Conservation (phyloP, 805 yeast genomes). For the Candida corydali region DNA sequence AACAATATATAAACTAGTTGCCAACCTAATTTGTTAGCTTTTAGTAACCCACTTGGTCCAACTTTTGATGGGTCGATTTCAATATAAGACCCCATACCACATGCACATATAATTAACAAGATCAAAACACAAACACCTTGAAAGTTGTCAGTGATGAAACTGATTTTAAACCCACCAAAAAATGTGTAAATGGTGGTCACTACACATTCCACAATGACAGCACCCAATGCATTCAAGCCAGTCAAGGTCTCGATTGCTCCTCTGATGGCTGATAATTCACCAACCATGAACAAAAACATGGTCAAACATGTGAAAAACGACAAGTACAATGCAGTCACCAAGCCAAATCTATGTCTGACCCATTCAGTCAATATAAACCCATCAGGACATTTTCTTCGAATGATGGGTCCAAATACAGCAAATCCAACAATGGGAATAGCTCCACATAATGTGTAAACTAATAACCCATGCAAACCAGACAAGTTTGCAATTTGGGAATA, state of each 20-base stretch:
- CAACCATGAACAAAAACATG: slow-evolving; percentile 80
- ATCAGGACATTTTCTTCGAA: slow-evolving; percentile 75
- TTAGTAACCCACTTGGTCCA: slow-evolving; percentile 61
- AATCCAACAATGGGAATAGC: slow-evolving; percentile 83
- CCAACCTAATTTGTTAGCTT: slow-evolving; percentile 77
- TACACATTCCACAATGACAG: slow-evolving; percentile 77
- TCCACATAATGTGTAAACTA: slow-evolving; percentile 76
- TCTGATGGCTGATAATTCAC: slow-evolving; percentile 79
- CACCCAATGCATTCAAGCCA: slow-evolving; percentile 73
- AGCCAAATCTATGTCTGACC: slow-evolving; percentile 83
- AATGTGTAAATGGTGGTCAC: slow-evolving; percentile 86
- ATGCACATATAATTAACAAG: slow-evolving; percentile 63
- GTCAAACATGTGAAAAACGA: slow-evolving; percentile 82
- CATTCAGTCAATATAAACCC: slow-evolving; percentile 93
- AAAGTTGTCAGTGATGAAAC: slow-evolving; percentile 81
- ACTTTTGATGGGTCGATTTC: slow-evolving; percentile 60
- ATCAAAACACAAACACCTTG: slow-evolving; percentile 75
- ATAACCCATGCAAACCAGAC: slow-evolving; percentile 81
- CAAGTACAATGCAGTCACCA: slow-evolving; percentile 65
- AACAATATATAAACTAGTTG: slow-evolving; percentile 79
- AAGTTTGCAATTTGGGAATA: slow-evolving; percentile 83
- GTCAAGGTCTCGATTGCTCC: slow-evolving; percentile 75
- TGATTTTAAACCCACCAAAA: slow-evolving; percentile 84
- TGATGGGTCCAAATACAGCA: slow-evolving; percentile 76
- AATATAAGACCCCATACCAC: slow-evolving; percentile 75